These are phyloP conservation scores for Populus hybrid DNA, from an alignment of 441 rosid genomes.

Conservation along the genomic window DNA sequence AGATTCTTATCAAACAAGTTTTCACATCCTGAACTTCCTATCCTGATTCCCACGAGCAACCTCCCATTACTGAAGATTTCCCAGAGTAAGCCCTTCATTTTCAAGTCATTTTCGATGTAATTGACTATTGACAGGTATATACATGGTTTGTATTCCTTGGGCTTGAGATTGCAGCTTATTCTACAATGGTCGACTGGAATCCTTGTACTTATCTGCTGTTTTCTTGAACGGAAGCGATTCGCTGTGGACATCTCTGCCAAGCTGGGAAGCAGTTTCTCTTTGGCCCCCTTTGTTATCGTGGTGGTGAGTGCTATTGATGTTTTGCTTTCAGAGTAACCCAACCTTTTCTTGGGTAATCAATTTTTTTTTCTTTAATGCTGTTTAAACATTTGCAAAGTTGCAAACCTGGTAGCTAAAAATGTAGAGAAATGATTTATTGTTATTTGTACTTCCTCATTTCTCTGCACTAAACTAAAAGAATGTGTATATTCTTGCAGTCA, in stretches of 20 bases:
- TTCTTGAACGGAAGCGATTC: constrained; percentile 67
- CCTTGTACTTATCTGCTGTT: constrained; percentile 76
- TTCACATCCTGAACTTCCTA: constrained; percentile 12
- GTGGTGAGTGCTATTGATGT: constrained; percentile 52
- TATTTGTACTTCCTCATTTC: background rate
- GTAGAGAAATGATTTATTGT: background rate
- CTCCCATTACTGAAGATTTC: constrained; percentile 31
- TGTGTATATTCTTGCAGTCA: constrained; percentile 43
- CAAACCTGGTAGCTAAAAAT: background rate
- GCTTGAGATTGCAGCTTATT: constrained; percentile 93
- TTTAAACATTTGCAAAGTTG: background rate
- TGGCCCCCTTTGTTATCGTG: constrained; percentile 80
- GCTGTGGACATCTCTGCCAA: constrained; percentile 70
- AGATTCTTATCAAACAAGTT: constrained; percentile 5
- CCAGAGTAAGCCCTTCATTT: constrained; percentile 35
- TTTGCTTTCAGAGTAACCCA: background rate
- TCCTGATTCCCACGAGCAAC: constrained; percentile 14
- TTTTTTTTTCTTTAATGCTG: background rate
- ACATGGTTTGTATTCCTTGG: constrained; percentile 46
- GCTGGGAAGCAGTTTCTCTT: constrained; percentile 93
- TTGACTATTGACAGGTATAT: constrained; percentile 48
- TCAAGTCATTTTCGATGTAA: constrained; percentile 34
- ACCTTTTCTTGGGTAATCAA: background rate
- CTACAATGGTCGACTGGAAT: constrained; percentile 95
- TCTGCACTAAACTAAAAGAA: constrained; percentile 1